phyloP scores from a whole-genome alignment of 2,329 filamentous ascomycete species.

The Cladosporium austrohemisphaericum region DNA sequence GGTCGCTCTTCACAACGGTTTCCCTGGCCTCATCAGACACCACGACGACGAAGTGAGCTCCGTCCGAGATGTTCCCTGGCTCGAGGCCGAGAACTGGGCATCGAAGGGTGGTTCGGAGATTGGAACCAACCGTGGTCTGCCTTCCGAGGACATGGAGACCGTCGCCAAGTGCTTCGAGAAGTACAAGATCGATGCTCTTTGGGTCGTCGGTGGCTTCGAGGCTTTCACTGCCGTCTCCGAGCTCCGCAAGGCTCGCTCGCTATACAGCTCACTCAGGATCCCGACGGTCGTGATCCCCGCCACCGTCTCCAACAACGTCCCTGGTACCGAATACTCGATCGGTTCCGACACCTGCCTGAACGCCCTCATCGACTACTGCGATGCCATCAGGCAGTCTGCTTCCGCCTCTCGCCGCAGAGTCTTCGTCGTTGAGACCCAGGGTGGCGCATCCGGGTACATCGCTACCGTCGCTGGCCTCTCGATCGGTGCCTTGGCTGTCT shows the following conservation, averaged over 20 bases:
- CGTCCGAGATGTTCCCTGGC: conserved; percentile 82
- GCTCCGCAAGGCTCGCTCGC: conserved; percentile 71
- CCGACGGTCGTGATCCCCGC: conserved; percentile 88
- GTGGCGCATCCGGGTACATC: conserved; percentile 88
- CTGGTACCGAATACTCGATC: conserved; percentile 93
- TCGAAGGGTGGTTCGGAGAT: conserved; percentile 97
- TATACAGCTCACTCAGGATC: conserved; percentile 84
- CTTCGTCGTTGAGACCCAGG: conserved; percentile 97
- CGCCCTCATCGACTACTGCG: conserved; percentile 89
- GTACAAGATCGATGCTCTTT: conserved; percentile 86
- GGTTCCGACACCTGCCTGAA: conserved; percentile 97
- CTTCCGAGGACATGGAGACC: conserved; percentile 77
- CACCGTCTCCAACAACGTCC: conserved; percentile 99
- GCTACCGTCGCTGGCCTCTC: conserved; percentile 84
- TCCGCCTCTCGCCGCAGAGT: conserved; percentile 89
- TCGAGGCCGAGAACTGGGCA: conserved; percentile 92
- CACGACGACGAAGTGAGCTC: conserved; percentile 76
- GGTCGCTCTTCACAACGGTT: conserved; percentile 91
- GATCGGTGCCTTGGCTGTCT: conserved; percentile 90
- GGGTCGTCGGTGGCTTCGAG: conserved; percentile 88
- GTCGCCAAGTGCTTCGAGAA: conserved; percentile 79
- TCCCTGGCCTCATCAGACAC: conserved; percentile 88
- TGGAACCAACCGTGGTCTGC: conserved; percentile 91
- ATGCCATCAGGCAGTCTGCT: conserved; percentile 95
- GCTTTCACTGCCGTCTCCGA: conserved; percentile 90